Evolutionary conservation across 2,329 filamentous ascomycete species (phyloP).

Genomic region (Myriosclerotinia duriaeana): DNA sequence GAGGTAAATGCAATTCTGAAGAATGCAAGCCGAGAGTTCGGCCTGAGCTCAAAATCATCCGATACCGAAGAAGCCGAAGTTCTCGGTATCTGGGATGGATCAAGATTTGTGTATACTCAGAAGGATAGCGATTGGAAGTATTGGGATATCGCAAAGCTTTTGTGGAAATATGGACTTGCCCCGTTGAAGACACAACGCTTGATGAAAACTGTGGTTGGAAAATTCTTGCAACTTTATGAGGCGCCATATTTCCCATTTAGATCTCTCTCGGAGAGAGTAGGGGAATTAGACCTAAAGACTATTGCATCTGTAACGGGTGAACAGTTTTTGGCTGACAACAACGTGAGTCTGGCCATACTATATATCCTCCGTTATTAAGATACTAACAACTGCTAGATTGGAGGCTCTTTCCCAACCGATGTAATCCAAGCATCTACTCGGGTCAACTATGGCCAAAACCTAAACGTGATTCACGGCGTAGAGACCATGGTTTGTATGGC

Average conservation of each 20-base stretch:
- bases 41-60: conserved; percentile 56
- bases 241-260: conserved; percentile 80
- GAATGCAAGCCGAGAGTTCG: conserved; percentile 68
- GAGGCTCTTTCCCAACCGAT: conserved; percentile 67
- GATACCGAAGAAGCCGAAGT: conserved; percentile 47
- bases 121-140: conserved; percentile 61
- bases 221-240: conserved; percentile 79
- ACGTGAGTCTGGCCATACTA: conserved; percentile 42
- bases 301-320: conserved; percentile 71
- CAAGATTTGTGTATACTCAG: conserved; percentile 67
- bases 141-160: conserved; percentile 76
- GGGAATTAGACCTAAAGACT: conserved; percentile 64
- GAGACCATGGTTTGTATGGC: conserved; percentile 90
- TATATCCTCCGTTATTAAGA: background rate
- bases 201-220: conserved; percentile 67
- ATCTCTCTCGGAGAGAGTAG: conserved; percentile 67
- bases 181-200: conserved; percentile 72
- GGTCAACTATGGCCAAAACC: conserved; percentile 92
- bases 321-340: conserved; percentile 67
- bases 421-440: conserved; percentile 87
- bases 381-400: conserved; percentile 50
- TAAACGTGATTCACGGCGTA: conserved; percentile 81
- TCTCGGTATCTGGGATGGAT: conserved; percentile 83
- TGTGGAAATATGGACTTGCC: conserved; percentile 82
- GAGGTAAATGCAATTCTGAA: conserved; percentile 78